These are phyloP conservation scores for Hansenula lynferdii DNA, from an alignment of 1,139 yeast genomes.

Conservation along the genomic window DNA sequence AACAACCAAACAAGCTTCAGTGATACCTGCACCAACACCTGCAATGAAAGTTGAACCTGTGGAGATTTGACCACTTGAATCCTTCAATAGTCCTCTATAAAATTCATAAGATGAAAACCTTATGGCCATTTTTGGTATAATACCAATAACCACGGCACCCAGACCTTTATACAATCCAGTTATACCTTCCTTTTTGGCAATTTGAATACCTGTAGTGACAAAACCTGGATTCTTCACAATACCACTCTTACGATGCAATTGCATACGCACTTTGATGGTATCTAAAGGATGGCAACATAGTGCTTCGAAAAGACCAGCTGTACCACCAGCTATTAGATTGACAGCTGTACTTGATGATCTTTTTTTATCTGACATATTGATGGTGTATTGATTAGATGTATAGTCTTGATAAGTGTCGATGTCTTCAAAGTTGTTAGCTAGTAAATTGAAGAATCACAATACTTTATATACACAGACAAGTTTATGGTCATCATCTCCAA, in stretches of 20 bases:
- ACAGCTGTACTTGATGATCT: slow-evolving; percentile 44
- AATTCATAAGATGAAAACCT: slow-evolving; percentile 92
- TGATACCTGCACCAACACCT: slow-evolving; percentile 97
- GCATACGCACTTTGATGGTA: slow-evolving; percentile 97
- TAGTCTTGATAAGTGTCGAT: too few relatives aligned
- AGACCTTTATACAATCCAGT: slow-evolving; percentile 90
- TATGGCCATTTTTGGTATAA: slow-evolving; percentile 97
- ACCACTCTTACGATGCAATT: slow-evolving; percentile 61
- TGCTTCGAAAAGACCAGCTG: slow-evolving; percentile 96
- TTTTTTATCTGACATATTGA: too few relatives aligned
- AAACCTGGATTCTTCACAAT: slow-evolving; percentile 80
- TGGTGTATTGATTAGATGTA: too few relatives aligned
- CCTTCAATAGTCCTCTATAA: slow-evolving; percentile 66
- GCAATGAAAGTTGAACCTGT: slow-evolving; percentile 76
- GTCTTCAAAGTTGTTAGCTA: too few relatives aligned
- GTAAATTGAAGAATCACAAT: too few relatives aligned
- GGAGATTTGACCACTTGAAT: slow-evolving; percentile 60
- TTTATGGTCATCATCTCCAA: too few relatives aligned
- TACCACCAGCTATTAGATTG: slow-evolving; percentile 92
- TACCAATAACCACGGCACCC: slow-evolving; percentile 96
- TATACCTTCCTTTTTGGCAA: slow-evolving; percentile 77
- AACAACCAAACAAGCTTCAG: slow-evolving; percentile 92
- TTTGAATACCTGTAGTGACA: slow-evolving; percentile 71
- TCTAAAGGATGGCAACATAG: slow-evolving; percentile 93
- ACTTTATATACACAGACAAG: too few relatives aligned